phyloP scores from a whole-genome alignment of 2,329 filamentous ascomycete genomes.

The Juglanconis juglandina region DNA sequence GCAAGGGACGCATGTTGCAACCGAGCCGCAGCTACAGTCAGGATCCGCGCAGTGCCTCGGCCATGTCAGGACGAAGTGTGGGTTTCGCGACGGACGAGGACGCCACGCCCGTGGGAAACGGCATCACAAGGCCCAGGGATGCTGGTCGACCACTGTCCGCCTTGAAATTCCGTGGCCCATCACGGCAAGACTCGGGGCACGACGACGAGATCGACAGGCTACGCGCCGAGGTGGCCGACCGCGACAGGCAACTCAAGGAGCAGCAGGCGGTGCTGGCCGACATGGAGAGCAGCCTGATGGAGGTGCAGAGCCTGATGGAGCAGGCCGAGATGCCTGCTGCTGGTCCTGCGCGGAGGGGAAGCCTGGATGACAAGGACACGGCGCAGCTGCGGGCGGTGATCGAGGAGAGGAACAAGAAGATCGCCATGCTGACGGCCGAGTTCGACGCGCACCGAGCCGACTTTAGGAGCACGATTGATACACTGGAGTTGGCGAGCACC shows the following conservation, averaged over 20 bases:
- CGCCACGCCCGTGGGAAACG: slow-evolving; percentile 47
- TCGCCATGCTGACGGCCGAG: slow-evolving; percentile 85
- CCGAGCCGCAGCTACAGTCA: slow-evolving; percentile 49
- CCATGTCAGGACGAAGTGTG: slow-evolving; percentile 46
- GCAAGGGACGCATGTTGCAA: slow-evolving; percentile 46
- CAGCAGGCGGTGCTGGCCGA: slow-evolving; percentile 79
- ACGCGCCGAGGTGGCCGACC: slow-evolving; percentile 71
- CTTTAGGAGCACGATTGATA: slow-evolving; percentile 95
- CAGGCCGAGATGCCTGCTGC: slow-evolving; percentile 40
- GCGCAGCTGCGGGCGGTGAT: slow-evolving; percentile 76
- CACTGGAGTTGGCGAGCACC: slow-evolving; percentile 87
- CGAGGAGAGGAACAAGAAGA: slow-evolving; percentile 95
- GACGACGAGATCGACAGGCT: slow-evolving; percentile 74
- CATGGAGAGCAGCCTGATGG: slow-evolving; percentile 85
- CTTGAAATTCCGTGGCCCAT: slow-evolving; percentile 50
- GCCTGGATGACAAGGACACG: slow-evolving; percentile 67
- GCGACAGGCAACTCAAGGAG: slow-evolving; percentile 83
- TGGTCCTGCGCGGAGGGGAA: slow-evolving; percentile 38
- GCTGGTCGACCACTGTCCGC: slow-evolving; percentile 38
- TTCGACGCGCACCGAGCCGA: slow-evolving; percentile 94
- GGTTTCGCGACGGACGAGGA: slow-evolving; percentile 56
- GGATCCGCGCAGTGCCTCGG: slow-evolving; percentile 57
- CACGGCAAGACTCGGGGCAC: slow-evolving; percentile 45
- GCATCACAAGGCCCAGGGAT: slow-evolving; percentile 44
- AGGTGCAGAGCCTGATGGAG: slow-evolving; percentile 69